Evolutionary conservation across 2,329 filamentous ascomycete species (phyloP).

Genomic region (Didymella keratinophila): DNA sequence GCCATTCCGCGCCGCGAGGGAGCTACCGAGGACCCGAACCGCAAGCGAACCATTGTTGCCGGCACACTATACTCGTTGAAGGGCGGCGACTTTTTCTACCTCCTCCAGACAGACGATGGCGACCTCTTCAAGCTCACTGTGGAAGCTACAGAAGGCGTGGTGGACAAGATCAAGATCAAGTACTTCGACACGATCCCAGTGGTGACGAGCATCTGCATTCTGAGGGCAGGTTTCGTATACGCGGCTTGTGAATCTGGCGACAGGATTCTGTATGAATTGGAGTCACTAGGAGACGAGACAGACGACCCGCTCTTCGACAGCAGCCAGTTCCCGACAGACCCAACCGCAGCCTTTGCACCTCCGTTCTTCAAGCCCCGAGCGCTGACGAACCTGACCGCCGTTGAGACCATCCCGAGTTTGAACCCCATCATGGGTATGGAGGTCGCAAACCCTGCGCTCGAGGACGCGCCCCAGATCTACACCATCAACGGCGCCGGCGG

Average conservation of each 20-base stretch:
- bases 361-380: constrained; percentile 85
- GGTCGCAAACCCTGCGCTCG: constrained; percentile 86
- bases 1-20: constrained; percentile 87
- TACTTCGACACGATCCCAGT: constrained; percentile 97
- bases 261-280: constrained; percentile 94
- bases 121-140: constrained; percentile 97
- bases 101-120: constrained; percentile 96
- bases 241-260: constrained; percentile 92
- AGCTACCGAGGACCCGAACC: constrained; percentile 87
- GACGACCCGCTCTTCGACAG: constrained; percentile 87
- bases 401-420: constrained; percentile 86
- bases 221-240: constrained; percentile 96
- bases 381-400: constrained; percentile 81
- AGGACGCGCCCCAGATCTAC: constrained; percentile 97
- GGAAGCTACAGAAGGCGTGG: constrained; percentile 74
- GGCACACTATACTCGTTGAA: constrained; percentile 99
- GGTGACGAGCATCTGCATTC: constrained; percentile 84
- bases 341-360: constrained; percentile 73
- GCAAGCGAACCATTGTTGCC: constrained; percentile 85
- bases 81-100: constrained; percentile 89
- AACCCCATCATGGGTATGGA: constrained; percentile 93
- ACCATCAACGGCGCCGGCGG: constrained; percentile 88
- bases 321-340: constrained; percentile 80
- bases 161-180: constrained; percentile 86
- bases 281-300: constrained; percentile 94